Base-by-base conservation (phyloP, 306 rosid genomes). In the Fragaria nilgerrensis region DNA sequence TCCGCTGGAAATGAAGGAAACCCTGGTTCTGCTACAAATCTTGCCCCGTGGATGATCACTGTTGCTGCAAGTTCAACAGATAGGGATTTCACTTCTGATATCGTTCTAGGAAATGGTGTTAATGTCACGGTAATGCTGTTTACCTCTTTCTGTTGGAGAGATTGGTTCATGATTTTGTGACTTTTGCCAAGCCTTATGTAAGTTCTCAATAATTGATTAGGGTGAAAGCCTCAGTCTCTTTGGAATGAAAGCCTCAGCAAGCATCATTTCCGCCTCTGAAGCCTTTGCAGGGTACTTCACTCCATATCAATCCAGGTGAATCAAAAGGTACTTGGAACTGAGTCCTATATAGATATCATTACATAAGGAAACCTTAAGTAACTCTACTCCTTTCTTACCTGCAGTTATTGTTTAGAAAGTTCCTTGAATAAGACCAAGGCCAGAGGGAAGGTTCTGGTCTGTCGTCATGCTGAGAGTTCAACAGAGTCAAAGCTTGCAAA, bases 261-360 rank as follows among this genome's bases (percentile, higher is more conserved):
- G 91, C 44, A 80, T 87, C 77, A 88, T 91, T 59, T 77, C 88
- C 29, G 97, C 92, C 64, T 82, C 97, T 17, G 87, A 89, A 80
- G 94, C 93, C 75, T 81, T 83, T 70, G 94, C 86, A 37, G 97
- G 97, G 70, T 91, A 89, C 49, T 91, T 91, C 75, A 91, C 97
- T 80, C 94, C 97, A 61, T 86, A 91, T 84, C 94, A 91, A 91
- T 89, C 97, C 94, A 91, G 97, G 97, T 89, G 97, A 91, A 85
- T 89, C 85, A 84, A 82, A 86, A 88, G 92, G 94, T 88, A 89
- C 84, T 89, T 77, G 69, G 63, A 84, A 83, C 70, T 79, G 78
- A 70, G 79, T 86, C 62, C 62, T 11, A 50, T 39, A 58, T 79
- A 63, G 48, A 81, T 44, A 29, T 61, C 83, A 67, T 66, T 25